Percentiles rank a stretch among this genome's conserved stretches.
Conservation (phyloP, 73 alveolate genomes). For the Paramecium sonneborni region DNA sequence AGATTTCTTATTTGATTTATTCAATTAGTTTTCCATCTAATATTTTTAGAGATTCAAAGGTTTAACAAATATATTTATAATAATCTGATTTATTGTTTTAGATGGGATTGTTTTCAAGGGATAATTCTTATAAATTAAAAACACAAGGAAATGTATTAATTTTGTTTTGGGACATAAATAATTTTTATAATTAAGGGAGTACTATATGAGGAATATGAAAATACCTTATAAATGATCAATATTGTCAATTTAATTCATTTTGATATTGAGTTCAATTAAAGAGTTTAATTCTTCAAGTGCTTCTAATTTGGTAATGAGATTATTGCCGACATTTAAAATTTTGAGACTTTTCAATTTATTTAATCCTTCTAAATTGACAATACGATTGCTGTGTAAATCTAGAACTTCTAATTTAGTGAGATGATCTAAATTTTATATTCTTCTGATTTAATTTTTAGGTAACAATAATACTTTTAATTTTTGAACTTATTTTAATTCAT, state of each 20-base stretch:
- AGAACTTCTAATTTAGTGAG: constrained; percentile 81
- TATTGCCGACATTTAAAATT: constrained; percentile 83
- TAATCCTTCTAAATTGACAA: constrained; percentile 79
- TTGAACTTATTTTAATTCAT: constrained; percentile 79
- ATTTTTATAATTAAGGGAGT: constrained; percentile 73
- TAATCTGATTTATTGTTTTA: constrained; percentile 21
- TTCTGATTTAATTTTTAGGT: constrained; percentile 78
- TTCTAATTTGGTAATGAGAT: constrained; percentile 74
- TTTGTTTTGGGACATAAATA: constrained; percentile 69
- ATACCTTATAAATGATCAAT: constrained; percentile 70
- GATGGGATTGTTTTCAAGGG: constrained; percentile 75
- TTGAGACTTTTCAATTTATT: constrained; percentile 69
- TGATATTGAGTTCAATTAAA: constrained; percentile 77
- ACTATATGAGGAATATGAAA: constrained; percentile 59
- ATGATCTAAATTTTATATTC: constrained; percentile 74
- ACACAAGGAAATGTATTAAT: constrained; percentile 67
- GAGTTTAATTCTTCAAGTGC: constrained; percentile 71
- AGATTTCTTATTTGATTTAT: constrained; percentile 35
- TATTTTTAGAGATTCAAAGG: constrained; percentile 26
- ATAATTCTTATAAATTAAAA: constrained; percentile 71
- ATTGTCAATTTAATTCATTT: constrained; percentile 80
- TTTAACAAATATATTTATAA: neutral
- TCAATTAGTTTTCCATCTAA: constrained; percentile 60
- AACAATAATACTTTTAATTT: constrained; percentile 78
- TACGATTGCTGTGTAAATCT: constrained; percentile 84